These are phyloP conservation scores for Chenopodium album DNA, from an alignment of 148 eudicot genomes.

Conservation along the genomic window DNA sequence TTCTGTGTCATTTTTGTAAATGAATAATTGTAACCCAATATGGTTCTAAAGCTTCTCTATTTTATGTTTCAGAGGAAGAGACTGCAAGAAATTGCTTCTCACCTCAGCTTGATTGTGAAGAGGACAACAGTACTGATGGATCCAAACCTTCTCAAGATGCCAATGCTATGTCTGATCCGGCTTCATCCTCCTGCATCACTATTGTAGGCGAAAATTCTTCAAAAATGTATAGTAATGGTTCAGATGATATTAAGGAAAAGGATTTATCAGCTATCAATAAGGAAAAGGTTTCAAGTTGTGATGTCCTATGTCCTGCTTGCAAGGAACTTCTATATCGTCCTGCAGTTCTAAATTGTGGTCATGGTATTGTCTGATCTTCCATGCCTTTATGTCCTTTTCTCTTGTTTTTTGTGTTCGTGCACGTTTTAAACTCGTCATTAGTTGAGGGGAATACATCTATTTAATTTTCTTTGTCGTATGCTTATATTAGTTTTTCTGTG, in stretches of 20 bases:
- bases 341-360: constrained; percentile 80
- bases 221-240: constrained; percentile 17
- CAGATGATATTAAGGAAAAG: constrained; percentile 28
- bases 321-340: constrained; percentile 60
- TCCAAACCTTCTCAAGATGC: constrained; percentile 21
- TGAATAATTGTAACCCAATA: neutral
- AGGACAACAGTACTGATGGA: constrained; percentile 17
- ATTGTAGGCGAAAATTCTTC: constrained; percentile 23
- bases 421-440: too few species aligned
- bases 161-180: constrained; percentile 12
- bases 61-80: constrained; percentile 48
- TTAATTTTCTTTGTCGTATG: neutral
- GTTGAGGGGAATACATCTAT: neutral
- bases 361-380: constrained; percentile 45
- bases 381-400: neutral
- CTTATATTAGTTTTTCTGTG: neutral
- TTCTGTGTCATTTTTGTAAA: neutral
- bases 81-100: constrained; percentile 40
- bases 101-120: constrained; percentile 51
- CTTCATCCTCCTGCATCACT: constrained; percentile 16
- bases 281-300: constrained; percentile 40
- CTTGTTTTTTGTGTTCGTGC: neutral
- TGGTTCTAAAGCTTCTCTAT: neutral
- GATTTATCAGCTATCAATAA: constrained; percentile 13
- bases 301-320: constrained; percentile 65